These are phyloP conservation scores for Wickerhamomyces chambardii DNA, from an alignment of 805 yeast genomes.

Conservation along the genomic window DNA sequence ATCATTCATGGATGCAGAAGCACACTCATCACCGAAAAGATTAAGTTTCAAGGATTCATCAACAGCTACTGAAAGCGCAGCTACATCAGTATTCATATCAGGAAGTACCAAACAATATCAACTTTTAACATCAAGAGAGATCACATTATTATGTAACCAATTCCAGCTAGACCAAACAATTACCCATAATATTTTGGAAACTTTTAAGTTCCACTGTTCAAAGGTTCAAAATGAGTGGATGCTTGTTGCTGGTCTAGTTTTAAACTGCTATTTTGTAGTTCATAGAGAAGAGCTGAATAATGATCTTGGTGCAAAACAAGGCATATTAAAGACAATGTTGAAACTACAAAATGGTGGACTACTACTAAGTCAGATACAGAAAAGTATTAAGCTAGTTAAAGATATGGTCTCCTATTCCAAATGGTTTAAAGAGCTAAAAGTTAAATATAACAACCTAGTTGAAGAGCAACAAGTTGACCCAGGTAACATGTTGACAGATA, in stretches of 20 bases:
- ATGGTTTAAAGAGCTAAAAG: constrained; percentile 54
- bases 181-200: constrained; percentile 39
- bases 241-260: constrained; percentile 55
- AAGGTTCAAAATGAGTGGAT: constrained; percentile 62
- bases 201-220: constrained; percentile 39
- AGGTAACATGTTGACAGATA: constrained; percentile 27
- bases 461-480: constrained; percentile 16
- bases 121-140: constrained; percentile 29
- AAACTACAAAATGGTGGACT: constrained; percentile 45
- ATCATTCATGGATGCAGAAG: background rate
- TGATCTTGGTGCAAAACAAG: constrained; percentile 39
- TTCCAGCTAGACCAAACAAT: constrained; percentile 51
- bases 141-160: constrained; percentile 46
- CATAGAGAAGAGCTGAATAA: constrained; percentile 35
- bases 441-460: constrained; percentile 24
- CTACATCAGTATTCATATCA: constrained; percentile 9
- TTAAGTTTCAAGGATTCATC: background rate
- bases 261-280: constrained; percentile 47
- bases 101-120: constrained; percentile 13
- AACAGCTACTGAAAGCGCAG: background rate
- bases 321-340: constrained; percentile 41
- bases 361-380: constrained; percentile 36
- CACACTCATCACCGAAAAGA: constrained; percentile 1
- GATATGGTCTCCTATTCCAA: constrained; percentile 45
- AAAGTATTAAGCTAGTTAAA: constrained; percentile 45